Conservation (phyloP, 495 filamentous ascomycete species). For the Cairneyella variabilis region DNA sequence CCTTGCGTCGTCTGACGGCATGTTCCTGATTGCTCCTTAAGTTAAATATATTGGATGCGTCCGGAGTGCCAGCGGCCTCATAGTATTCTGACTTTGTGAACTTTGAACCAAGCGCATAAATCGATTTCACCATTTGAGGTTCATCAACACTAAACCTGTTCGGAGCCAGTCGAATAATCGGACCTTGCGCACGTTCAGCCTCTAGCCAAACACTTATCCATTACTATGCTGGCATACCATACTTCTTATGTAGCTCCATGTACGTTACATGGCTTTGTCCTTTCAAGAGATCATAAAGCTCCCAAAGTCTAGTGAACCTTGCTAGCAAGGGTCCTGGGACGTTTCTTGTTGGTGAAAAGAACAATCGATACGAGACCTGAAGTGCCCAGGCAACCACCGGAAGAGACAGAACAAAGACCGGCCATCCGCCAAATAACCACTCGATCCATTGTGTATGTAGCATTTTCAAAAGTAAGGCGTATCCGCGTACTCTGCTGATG, state of each 20-base stretch:
- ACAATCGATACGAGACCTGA: background rate
- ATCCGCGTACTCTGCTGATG: no score
- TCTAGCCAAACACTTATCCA: background rate
- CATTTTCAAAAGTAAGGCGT: no score
- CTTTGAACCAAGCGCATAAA: conserved; percentile 67
- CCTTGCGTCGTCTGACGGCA: conserved; percentile 26
- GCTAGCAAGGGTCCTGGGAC: conserved; percentile 49
- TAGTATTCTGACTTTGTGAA: conserved; percentile 63
- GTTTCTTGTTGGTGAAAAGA: conserved; percentile 26
- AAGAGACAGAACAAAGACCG: no score
- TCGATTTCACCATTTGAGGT: conserved; percentile 53
- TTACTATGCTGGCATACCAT: no score
- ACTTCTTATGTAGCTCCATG: background rate
- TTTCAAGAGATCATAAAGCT: conserved; percentile 34
- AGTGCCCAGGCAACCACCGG: no score
- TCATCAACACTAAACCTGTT: conserved; percentile 15
- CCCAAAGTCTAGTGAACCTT: conserved; percentile 52
- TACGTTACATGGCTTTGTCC: background rate
- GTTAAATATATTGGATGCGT: conserved; percentile 21
- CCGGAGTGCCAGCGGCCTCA: conserved; percentile 15
- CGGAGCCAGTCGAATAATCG: background rate
- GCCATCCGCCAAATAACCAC: no score
- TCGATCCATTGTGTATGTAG: no score
- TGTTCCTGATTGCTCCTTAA: conserved; percentile 22
- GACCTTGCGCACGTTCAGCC: background rate